Evolutionary conservation across 331 rosid species (phyloP), one percentile per base, ranked within the genome.

Genomic region (Prunus yedoensis): DNA sequence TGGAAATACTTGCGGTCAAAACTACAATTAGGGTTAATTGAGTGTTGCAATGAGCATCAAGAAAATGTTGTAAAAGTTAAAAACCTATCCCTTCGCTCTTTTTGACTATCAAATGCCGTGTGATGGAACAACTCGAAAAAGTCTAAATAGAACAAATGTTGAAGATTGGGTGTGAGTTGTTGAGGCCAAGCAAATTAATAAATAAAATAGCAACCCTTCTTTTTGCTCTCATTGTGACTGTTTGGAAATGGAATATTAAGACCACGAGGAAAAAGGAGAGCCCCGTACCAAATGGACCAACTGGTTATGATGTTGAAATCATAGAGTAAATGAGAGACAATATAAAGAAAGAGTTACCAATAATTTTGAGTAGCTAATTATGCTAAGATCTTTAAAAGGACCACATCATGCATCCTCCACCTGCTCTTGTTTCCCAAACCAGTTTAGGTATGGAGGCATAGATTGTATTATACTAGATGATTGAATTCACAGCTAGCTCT

Each of bases 91-190:
- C 10, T 59, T 30, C 67, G 30, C 67, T 54, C 53, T 56, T 57
- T 16, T 71, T 43, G 66, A 71, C 66, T 7, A 17, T 4, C 5
- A 45, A 66, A 75, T 83, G 93, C 59, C 89, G 89, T 87, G 84
- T 65, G 58, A 49, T 41, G 61, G 49, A 72, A 50, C 70, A 73
- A 38, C 79, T 66, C 84, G 57, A 52, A 59, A 58, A 59, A 70
- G 57, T 79, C 72, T 74, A 76, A 66, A 54, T 30, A 18, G 5
- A 67, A 61, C 51, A 69, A 28, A 38, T 38, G 43, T 38, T 56
- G 27, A 21, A 41, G 47, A 16, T 53, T 10, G 18, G 16, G 46
- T 28, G 15, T 0, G 27, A 46, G 15, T 11, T 51, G 69, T n/a
- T 69, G 79, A 75, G 49, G 73, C 4, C 0, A 52, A 16, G n/a